These are phyloP conservation scores for Colletotrichum orbiculare DNA, from an alignment of 2,329 filamentous ascomycete genomes.

Conservation along the genomic window DNA sequence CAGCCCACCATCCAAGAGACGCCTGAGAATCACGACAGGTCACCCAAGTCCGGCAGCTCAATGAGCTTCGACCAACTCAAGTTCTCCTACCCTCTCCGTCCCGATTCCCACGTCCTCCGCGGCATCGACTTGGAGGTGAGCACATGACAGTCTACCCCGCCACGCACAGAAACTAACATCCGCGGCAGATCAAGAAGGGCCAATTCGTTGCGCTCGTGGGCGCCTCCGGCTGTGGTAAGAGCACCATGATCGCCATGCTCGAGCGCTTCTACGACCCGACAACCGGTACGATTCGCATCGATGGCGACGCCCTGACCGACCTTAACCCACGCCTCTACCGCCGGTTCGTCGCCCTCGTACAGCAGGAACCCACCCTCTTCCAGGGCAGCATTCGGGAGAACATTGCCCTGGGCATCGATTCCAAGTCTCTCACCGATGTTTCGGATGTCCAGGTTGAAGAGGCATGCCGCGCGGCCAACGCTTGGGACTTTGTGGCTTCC, in stretches of 20 bases:
- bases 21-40: constrained; percentile 49
- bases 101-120: constrained; percentile 52
- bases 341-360: constrained; percentile 63
- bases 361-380: constrained; percentile 67
- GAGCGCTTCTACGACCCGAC: constrained; percentile 58
- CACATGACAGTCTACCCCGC: no score
- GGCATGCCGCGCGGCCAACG: constrained; percentile 60
- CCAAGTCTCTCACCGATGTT: constrained; percentile 29
- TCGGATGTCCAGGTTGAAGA: constrained; percentile 52
- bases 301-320: constrained; percentile 51
- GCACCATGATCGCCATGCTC: constrained; percentile 66
- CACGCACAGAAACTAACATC: not conserved
- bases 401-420: constrained; percentile 51
- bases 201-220: constrained; percentile 67
- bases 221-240: constrained; percentile 68
- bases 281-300: constrained; percentile 59
- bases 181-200: constrained; percentile 52
- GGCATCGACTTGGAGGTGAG: constrained; percentile 53
- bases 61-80: constrained; percentile 66
- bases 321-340: constrained; percentile 63
- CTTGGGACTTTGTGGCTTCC: constrained; percentile 56
- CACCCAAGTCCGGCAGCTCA: constrained; percentile 47
- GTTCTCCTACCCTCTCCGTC: constrained; percentile 70
- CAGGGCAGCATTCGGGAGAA: constrained; percentile 59
- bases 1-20: constrained; percentile 56